These are phyloP conservation scores for Fusarium liriodendri DNA, from an alignment of 2,329 filamentous ascomycete species.

Conservation along the genomic window DNA sequence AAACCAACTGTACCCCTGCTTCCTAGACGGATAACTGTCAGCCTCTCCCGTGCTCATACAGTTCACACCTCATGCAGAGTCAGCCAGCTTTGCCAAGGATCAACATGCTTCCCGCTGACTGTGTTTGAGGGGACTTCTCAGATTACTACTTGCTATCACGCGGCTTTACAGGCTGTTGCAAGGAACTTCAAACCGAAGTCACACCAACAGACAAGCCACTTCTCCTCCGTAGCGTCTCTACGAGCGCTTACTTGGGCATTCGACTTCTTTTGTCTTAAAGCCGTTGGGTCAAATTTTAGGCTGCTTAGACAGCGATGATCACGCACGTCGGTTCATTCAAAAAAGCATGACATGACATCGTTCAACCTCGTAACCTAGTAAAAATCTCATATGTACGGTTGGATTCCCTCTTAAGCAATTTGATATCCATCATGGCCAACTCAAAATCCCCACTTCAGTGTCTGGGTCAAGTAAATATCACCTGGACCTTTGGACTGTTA, in stretches of 20 bases:
- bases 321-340: not conserved
- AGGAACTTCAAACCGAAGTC: not conserved
- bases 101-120: not conserved
- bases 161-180: not conserved
- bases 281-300: fast-evolving
- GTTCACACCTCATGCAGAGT: not conserved
- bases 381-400: not conserved
- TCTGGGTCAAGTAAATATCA: not conserved
- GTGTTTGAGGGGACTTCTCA: not conserved
- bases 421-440: not conserved
- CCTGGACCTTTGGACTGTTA: no score
- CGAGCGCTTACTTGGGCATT: not conserved
- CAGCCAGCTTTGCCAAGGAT: not conserved
- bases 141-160: not conserved
- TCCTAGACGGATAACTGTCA: not conserved
- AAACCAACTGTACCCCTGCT: not conserved
- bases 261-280: not conserved
- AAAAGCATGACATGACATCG: not conserved
- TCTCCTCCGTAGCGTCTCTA: not conserved
- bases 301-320: not conserved
- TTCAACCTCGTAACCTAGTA: not conserved
- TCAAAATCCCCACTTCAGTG: not conserved
- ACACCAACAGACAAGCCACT: not conserved
- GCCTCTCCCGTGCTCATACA: not conserved
- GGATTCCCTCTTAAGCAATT: not conserved